These are phyloP conservation scores for Clavispora phyllophila DNA, from an alignment of 805 yeast genomes.

Conservation along the genomic window DNA sequence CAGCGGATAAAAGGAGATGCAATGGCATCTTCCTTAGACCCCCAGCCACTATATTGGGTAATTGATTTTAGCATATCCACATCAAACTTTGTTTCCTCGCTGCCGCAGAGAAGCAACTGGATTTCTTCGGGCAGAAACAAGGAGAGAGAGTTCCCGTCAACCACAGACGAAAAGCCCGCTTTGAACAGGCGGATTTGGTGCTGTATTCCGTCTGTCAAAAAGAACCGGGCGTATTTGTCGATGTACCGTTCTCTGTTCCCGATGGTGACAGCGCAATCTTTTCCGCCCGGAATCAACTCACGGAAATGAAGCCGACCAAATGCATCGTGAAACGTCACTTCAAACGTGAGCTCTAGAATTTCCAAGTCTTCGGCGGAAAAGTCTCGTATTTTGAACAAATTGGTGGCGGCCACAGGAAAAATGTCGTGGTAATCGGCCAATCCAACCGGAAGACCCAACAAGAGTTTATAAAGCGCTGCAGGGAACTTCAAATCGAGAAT, in stretches of 20 bases:
- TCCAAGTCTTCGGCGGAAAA: constrained; percentile 27
- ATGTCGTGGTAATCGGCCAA: constrained; percentile 64
- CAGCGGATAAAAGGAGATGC: constrained; percentile 49
- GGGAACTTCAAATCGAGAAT: constrained; percentile 81
- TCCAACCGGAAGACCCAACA: constrained; percentile 50
- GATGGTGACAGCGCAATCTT: constrained; percentile 47
- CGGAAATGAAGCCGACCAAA: constrained; percentile 40
- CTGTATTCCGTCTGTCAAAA: constrained; percentile 50
- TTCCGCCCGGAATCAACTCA: constrained; percentile 60
- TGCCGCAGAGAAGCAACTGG: constrained; percentile 73
- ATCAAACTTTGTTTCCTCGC: constrained; percentile 62
- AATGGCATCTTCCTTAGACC: constrained; percentile 29
- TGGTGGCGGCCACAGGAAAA: constrained; percentile 57
- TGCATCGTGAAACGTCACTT: constrained; percentile 49
- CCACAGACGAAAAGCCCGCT: constrained; percentile 69
- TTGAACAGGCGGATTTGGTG: constrained; percentile 54
- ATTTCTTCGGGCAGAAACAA: constrained; percentile 79
- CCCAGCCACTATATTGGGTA: constrained; percentile 70
- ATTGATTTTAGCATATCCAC: constrained; percentile 61
- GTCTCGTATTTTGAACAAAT: constrained; percentile 26
- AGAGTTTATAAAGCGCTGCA: constrained; percentile 65
- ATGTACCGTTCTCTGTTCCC: constrained; percentile 59
- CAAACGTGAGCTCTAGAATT: constrained; percentile 53
- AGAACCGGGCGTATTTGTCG: constrained; percentile 55
- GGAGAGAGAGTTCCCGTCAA: constrained; percentile 76